A percentile compares a stretch with the other conserved stretches of the same genome.
Conservation (phyloP, 768 basidiomycete genomes). For the Pleurotus pulmonarius region DNA sequence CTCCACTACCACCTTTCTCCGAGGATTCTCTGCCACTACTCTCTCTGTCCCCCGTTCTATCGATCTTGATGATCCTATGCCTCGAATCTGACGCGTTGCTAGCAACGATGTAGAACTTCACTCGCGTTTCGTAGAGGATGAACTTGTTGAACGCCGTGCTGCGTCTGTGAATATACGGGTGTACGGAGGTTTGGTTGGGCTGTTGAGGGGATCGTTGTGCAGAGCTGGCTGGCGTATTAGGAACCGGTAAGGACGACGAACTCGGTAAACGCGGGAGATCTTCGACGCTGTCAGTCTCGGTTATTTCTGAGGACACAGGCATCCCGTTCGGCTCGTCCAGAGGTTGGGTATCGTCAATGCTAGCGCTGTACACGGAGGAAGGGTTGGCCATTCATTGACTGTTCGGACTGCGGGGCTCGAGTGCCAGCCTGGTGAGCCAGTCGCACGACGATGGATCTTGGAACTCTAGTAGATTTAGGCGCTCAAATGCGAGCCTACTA, state of each 20-base stretch:
- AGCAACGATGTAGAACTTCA: constrained; percentile 89
- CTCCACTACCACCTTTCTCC: not conserved
- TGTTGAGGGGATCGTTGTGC: not conserved
- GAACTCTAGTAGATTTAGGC: too few relatives aligned
- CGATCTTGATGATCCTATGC: constrained; percentile 91
- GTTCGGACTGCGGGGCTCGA: too few relatives aligned
- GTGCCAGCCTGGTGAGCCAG: too few relatives aligned
- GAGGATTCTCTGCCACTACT: not conserved
- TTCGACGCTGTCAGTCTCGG: not conserved
- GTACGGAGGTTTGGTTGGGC: not conserved
- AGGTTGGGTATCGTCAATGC: too few relatives aligned
- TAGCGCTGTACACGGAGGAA: too few relatives aligned
- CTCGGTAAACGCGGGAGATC: not conserved
- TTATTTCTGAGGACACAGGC: too few relatives aligned
- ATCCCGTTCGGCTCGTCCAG: too few relatives aligned
- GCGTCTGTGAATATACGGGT: constrained; percentile 11
- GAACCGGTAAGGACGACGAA: not conserved
- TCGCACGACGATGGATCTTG: too few relatives aligned
- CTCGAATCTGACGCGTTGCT: constrained; percentile 85
- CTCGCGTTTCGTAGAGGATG: constrained; percentile 89
- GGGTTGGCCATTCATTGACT: too few relatives aligned
- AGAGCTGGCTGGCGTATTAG: not conserved
- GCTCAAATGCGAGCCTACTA: too few relatives aligned
- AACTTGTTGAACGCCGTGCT: constrained; percentile 68
- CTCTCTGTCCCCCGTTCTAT: constrained; percentile 76